Conservation (phyloP, 371 early-diverging fungal species). For the Zancudomyces culisetae region DNA sequence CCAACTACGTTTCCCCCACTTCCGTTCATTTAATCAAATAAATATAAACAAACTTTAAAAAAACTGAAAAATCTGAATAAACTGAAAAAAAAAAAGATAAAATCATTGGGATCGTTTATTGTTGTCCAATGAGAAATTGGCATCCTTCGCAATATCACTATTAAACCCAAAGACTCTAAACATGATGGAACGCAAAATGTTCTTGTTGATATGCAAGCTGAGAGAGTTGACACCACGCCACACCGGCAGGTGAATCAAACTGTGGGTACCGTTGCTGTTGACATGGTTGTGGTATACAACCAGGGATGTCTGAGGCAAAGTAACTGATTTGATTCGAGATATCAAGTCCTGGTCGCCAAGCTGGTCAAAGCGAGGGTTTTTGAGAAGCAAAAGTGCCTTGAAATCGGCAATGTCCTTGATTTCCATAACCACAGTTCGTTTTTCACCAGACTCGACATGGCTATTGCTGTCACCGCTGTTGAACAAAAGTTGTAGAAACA, state of each 20-base stretch:
- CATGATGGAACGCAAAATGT: conserved; percentile 22
- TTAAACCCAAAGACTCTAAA: conserved; percentile 19
- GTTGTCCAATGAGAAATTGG: neutral
- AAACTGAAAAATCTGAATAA: too few relatives aligned
- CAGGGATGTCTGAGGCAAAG: neutral
- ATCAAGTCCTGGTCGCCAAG: conserved; percentile 14
- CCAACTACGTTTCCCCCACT: too few relatives aligned
- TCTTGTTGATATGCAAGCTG: conserved; percentile 24
- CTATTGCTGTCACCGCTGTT: conserved; percentile 8
- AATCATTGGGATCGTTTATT: neutral
- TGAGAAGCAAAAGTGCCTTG: conserved; percentile 9
- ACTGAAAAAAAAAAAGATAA: too few relatives aligned
- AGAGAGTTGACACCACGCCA: conserved; percentile 23
- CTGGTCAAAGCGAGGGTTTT: conserved; percentile 17
- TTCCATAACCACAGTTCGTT: too few relatives aligned
- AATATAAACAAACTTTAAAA: too few relatives aligned
- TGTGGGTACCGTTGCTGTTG: neutral
- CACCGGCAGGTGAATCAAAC: conserved; percentile 10
- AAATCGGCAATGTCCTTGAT: conserved; percentile 16
- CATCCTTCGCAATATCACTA: conserved; percentile 6
- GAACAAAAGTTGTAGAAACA: conserved; percentile 28
- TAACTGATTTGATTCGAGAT: conserved; percentile 9
- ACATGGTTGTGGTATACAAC: neutral
- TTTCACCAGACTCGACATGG: conserved; percentile 10
- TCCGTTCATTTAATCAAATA: too few relatives aligned